phyloP scores from a whole-genome alignment of 768 basidiomycete species.

The Serpula lacrymans region DNA sequence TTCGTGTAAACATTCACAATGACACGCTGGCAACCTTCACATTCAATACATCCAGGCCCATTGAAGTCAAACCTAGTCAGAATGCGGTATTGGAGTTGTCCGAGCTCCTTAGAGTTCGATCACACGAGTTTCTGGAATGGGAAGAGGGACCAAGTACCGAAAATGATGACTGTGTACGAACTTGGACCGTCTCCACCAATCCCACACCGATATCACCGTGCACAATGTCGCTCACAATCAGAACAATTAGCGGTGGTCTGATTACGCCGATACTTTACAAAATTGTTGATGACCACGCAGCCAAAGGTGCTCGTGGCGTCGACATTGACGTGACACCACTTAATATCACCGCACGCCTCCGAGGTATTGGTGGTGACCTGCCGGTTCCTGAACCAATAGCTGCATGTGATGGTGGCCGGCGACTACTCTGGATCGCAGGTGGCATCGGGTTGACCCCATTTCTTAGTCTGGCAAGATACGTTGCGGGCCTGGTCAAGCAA shows the following conservation, averaged over 20 bases:
- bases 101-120: constrained; percentile 42
- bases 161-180: constrained; percentile 62
- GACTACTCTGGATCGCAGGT: constrained; percentile 57
- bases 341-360: constrained; percentile 40
- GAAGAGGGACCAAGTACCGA: constrained; percentile 36
- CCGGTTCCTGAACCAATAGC: constrained; percentile 16
- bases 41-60: constrained; percentile 35
- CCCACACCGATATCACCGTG: constrained; percentile 11
- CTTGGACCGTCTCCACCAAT: constrained; percentile 54
- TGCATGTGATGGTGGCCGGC: constrained; percentile 21
- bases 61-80: constrained; percentile 39
- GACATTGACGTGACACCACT: constrained; percentile 24
- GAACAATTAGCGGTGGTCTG: constrained; percentile 48
- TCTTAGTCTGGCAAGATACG: constrained; percentile 44
- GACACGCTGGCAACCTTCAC: constrained; percentile 51
- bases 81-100: constrained; percentile 54
- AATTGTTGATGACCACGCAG: no score
- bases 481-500: constrained; percentile 11
- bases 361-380: constrained; percentile 54
- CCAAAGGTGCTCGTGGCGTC: constrained; percentile 11
- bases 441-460: constrained; percentile 68
- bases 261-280: constrained; percentile 56
- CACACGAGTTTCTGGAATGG: constrained; percentile 51
- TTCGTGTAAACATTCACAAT: constrained; percentile 17
- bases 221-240: constrained; percentile 49